Conservation (phyloP, 2,329 filamentous ascomycete species). For the Periconia sp. region DNA sequence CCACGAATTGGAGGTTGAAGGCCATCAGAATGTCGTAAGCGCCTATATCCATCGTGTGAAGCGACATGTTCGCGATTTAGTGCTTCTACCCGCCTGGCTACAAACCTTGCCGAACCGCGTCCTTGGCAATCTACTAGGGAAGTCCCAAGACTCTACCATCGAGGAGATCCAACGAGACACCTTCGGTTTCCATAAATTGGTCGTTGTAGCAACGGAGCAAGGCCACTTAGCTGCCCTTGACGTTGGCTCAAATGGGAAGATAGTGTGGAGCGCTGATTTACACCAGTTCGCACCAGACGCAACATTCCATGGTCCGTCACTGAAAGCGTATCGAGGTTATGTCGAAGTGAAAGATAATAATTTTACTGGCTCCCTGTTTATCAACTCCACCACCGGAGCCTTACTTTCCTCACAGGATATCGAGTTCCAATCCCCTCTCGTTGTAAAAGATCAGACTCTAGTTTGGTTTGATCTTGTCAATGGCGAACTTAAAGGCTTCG, state of each 20-base stretch:
- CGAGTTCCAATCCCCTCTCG: slow-evolving; percentile 14
- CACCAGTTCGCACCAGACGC: slow-evolving; percentile 62
- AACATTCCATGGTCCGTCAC: slow-evolving; percentile 66
- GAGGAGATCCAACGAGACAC: slow-evolving; percentile 67
- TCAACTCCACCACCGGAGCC: slow-evolving; percentile 43
- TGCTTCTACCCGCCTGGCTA: slow-evolving; percentile 76
- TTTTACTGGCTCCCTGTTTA: slow-evolving; percentile 29
- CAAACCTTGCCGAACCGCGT: slow-evolving; percentile 72
- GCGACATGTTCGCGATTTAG: slow-evolving; percentile 79
- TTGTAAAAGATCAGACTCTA: slow-evolving; percentile 27
- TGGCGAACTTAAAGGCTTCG: slow-evolving; percentile 39
- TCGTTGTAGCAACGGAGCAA: slow-evolving; percentile 78
- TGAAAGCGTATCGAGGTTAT: slow-evolving; percentile 40
- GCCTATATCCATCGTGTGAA: slow-evolving; percentile 90
- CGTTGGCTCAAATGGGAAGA: slow-evolving; percentile 72
- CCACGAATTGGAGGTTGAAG: slow-evolving; percentile 83
- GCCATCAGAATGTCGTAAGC: slow-evolving; percentile 76
- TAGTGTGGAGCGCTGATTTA: slow-evolving; percentile 77
- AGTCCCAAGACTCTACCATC: slow-evolving; percentile 63
- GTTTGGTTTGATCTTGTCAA: slow-evolving; percentile 41
- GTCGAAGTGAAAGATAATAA: slow-evolving; percentile 38
- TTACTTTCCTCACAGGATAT: slow-evolving; percentile 26
- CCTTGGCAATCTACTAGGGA: slow-evolving; percentile 59
- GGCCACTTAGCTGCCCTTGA: slow-evolving; percentile 84
- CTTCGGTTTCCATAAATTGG: slow-evolving; percentile 88